Conservation (phyloP, 139 green algal genomes). For the Chlamydomonas applanata region DNA sequence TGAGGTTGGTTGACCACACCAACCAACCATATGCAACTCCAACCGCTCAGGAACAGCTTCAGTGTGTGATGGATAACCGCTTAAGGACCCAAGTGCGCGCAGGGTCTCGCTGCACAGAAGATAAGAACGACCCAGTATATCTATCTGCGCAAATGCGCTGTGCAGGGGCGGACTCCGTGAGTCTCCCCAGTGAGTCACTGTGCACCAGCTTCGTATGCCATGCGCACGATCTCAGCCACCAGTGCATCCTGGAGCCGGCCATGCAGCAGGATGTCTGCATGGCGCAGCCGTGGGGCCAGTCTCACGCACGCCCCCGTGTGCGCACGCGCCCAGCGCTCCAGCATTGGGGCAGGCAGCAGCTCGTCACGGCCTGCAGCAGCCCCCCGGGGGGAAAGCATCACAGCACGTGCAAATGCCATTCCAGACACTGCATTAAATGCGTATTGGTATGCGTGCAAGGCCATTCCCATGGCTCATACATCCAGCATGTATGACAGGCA, state of each 20-base stretch:
- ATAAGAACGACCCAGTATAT: no score
- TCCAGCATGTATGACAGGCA: no score
- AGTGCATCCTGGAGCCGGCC: conserved; percentile 17
- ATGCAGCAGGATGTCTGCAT: conserved; percentile 22
- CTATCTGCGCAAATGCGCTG: no score
- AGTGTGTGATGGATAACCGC: no score
- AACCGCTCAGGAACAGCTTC: no score
- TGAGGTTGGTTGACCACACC: no score
- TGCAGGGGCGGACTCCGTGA: no score
- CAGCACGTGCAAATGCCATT: neutral
- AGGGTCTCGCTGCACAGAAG: no score
- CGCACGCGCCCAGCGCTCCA: conserved; percentile 18
- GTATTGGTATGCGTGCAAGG: neutral
- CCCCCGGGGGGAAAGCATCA: no score
- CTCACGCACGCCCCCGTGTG: conserved; percentile 15
- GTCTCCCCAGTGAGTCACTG: no score
- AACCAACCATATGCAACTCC: no score
- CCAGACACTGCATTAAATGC: neutral
- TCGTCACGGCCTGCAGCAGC: conserved; percentile 30
- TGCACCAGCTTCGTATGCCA: conserved; percentile 15
- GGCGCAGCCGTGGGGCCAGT: conserved; percentile 11
- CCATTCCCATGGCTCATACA: neutral
- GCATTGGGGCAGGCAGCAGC: conserved; percentile 11
- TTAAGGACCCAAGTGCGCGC: no score
- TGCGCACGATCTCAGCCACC: conserved; percentile 5